Evolutionary conservation across 345 rosid species (phyloP).

Genomic region (Salix udensis): DNA sequence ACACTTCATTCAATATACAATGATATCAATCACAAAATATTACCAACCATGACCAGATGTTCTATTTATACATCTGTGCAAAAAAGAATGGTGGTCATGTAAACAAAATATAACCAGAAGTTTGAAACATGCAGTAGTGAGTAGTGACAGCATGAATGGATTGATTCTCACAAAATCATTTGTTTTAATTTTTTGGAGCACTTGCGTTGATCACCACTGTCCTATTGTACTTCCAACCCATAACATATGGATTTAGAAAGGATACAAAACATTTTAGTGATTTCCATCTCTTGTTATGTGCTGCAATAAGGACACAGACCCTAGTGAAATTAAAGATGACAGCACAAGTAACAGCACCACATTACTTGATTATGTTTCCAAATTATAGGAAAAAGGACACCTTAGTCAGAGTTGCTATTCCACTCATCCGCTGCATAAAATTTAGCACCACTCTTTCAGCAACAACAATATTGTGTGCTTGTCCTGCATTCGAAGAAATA

Average conservation of each 20-base stretch:
- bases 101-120: not conserved
- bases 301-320: not conserved
- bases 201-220: not conserved
- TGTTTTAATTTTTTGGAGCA: not conserved
- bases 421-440: constrained; percentile 99
- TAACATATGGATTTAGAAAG: not conserved
- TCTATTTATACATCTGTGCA: not conserved
- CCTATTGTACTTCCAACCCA: not conserved
- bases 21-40: not conserved
- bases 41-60: not conserved
- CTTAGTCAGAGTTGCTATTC: constrained; percentile 93
- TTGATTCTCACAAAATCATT: not conserved
- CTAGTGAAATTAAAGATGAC: not conserved
- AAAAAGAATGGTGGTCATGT: not conserved
- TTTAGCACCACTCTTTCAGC: constrained; percentile 91
- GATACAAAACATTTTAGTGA: not conserved
- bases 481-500: constrained; percentile 41
- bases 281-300: not conserved
- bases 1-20: not conserved
- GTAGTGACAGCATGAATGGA: not conserved
- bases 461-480: constrained; percentile 75
- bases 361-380: not conserved
- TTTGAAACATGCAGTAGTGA: not conserved
- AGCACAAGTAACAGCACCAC: not conserved
- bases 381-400: constrained; percentile 25